phyloP scores from a whole-genome alignment of 73 alveolate species.

The Uronychia binucleata region DNA sequence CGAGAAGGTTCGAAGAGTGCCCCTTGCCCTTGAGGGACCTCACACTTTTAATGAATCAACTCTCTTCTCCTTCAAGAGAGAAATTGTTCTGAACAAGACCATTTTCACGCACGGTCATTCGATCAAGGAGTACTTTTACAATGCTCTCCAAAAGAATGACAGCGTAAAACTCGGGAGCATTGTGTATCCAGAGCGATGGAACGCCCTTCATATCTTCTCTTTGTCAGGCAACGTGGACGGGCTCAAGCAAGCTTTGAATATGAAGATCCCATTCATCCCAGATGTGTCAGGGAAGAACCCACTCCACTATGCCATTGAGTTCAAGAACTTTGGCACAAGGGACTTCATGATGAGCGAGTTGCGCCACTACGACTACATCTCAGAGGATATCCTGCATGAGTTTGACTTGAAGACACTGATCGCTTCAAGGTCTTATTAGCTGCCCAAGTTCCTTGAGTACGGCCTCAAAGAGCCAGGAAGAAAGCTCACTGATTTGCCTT shows the following conservation, averaged over 20 bases:
- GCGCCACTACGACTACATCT: not conserved
- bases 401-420: not conserved
- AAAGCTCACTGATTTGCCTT: not conserved
- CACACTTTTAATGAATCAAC: not conserved
- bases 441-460: not conserved
- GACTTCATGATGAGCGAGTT: not conserved
- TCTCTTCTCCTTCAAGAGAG: not conserved
- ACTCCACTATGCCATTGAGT: slow-evolving; percentile 28
- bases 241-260: slow-evolving; percentile 16
- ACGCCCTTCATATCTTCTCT: slow-evolving; percentile 42
- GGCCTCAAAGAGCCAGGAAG: not conserved
- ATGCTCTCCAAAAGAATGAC: not conserved
- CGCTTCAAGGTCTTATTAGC: not conserved
- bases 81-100: not conserved
- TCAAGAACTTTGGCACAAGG: not conserved
- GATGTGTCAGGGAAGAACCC: slow-evolving; percentile 41
- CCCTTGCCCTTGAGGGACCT: not conserved
- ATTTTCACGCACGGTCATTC: not conserved
- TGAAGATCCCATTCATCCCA: not conserved
- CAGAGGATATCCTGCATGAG: not conserved
- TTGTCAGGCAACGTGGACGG: slow-evolving; percentile 24
- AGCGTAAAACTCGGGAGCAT: not conserved
- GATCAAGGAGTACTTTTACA: not conserved
- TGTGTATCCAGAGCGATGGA: slow-evolving; percentile 27
- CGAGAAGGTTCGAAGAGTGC: not conserved